Base-by-base conservation (phyloP, 371 early-diverging fungal species). In the Mucor lusitanicus region DNA sequence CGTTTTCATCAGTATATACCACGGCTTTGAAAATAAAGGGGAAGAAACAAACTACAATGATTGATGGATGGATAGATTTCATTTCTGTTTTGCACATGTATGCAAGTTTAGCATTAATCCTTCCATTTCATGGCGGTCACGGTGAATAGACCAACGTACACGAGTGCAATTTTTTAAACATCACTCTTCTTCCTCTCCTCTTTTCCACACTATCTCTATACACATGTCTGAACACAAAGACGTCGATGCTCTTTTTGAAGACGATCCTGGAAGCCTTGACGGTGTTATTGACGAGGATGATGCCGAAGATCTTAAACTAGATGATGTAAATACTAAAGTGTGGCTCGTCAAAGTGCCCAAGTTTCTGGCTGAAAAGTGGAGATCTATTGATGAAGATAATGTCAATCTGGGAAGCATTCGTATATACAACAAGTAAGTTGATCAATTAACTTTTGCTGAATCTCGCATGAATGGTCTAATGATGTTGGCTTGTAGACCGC, bases 351-450 rank as follows among this genome's bases (percentile, higher is more conserved):
- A 66, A 13, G 58, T 48, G 11, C 97, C 97, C 3, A 84, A 84
- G 63, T 97, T 95, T 70, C 74, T 97, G 53, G 92, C 93, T 5
- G 89, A 95, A 15, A 86, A 86, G 65, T 97, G 97, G 97, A 80
- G 76, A 23, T 67, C 77, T 33, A 72, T 91, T 6, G 88, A 87
- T 58, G 80, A 90, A 64, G 90, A 90, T 2, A 85, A 88, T 25
- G 78, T 85, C 12, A 90, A 91, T 60, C 80, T 95, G 33, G 97
- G 95, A 42, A 90, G 79, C 50, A 82, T 96, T 62, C 87, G 94
- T 61, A 91, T 96, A 59, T 91, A 90, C 66, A 87, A 83, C 48
- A 70, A 82, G 86, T 85, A 79, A 69, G 61, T n/a, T 32, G 15
- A 0, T n/a, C 15, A 53, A 55, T 55, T n/a, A 30, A 12, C 28